Evolutionary conservation across 2,329 filamentous ascomycete species (phyloP).

Genomic region (Phialophora chinensis): DNA sequence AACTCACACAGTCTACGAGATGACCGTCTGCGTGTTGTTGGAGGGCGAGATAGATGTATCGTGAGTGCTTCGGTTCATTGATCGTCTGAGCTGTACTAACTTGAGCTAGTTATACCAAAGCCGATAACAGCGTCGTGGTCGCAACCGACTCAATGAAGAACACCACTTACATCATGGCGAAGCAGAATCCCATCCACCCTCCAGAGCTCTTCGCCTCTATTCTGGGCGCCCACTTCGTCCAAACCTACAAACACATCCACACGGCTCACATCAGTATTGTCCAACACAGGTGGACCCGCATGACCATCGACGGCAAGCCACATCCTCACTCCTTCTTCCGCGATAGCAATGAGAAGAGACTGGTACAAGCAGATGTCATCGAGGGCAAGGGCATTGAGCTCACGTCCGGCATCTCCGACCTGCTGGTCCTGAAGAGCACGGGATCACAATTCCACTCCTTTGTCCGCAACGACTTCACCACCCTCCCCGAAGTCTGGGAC

Average conservation of each 20-base stretch:
- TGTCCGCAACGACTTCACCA: slow-evolving; percentile 90
- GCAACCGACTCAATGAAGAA: slow-evolving; percentile 99
- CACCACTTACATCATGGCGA: slow-evolving; percentile 92
- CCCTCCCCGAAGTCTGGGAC: slow-evolving; percentile 88
- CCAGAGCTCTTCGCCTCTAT: slow-evolving; percentile 90
- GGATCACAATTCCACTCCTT: slow-evolving; percentile 96
- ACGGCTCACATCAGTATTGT: slow-evolving; percentile 79
- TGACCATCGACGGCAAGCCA: slow-evolving; percentile 82
- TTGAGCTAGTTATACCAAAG: slow-evolving; percentile 76
- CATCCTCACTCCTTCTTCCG: slow-evolving; percentile 95
- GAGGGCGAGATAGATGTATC: slow-evolving; percentile 89
- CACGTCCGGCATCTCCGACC: slow-evolving; percentile 76
- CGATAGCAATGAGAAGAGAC: slow-evolving; percentile 85
- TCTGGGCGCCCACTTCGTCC: slow-evolving; percentile 85
- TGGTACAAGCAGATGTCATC: slow-evolving; percentile 74
- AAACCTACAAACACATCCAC: slow-evolving; percentile 86
- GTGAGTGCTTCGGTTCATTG: slow-evolving; percentile 54
- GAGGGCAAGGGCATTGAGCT: slow-evolving; percentile 74
- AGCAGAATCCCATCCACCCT: slow-evolving; percentile 88
- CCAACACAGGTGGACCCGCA: slow-evolving; percentile 89
- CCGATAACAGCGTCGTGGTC: slow-evolving; percentile 93
- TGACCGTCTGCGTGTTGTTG: slow-evolving; percentile 90
- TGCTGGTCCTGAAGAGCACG: slow-evolving; percentile 94
- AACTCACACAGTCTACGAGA: slow-evolving; percentile 85
- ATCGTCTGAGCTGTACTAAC: slow-evolving; percentile 11